phyloP scores from a whole-genome alignment of 768 basidiomycete species.

The Nevesoporus exiguus region DNA sequence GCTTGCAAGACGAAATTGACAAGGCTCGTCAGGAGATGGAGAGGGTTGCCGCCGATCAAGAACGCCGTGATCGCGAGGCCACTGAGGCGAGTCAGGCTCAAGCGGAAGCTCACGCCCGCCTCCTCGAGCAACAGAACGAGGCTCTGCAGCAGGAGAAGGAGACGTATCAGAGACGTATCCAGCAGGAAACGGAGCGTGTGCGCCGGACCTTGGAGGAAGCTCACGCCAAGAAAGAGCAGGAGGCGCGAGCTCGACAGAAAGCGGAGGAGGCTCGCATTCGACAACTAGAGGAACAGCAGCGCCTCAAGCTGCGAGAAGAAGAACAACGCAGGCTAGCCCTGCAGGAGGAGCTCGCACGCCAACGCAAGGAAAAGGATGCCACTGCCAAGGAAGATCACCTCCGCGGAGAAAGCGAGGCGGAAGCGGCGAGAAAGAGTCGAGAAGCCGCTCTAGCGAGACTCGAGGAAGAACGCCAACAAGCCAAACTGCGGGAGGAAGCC shows the following conservation, averaged over 20 bases:
- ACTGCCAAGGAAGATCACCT: constrained; percentile 14
- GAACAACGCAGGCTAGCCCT: constrained; percentile 24
- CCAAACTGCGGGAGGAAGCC: constrained; percentile 21
- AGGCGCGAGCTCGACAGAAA: constrained; percentile 15
- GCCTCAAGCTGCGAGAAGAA: constrained; percentile 28
- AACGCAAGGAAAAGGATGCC: constrained; percentile 19
- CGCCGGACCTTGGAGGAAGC: constrained; percentile 25
- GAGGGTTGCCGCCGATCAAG: constrained; percentile 22
- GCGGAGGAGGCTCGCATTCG: constrained; percentile 26
- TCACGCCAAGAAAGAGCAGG: constrained; percentile 25
- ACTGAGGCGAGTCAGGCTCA: constrained; percentile 23
- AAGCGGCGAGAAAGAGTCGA: constrained; percentile 9
- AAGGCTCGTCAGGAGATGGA: constrained; percentile 27
- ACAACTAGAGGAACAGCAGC: constrained; percentile 27
- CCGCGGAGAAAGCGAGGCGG: constrained; percentile 22
- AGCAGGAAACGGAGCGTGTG: constrained; percentile 26
- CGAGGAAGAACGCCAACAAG: constrained; percentile 27
- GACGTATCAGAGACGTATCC: constrained; percentile 20
- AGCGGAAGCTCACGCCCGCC: constrained; percentile 23
- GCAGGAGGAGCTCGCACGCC: constrained; percentile 26
- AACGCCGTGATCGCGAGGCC: constrained; percentile 26
- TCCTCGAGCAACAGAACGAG: constrained; percentile 23
- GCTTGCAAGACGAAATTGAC: constrained; percentile 28
- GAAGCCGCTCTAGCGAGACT: constrained; percentile 23
- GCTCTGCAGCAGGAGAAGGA: constrained; percentile 25